Evolutionary conservation across 2,329 filamentous ascomycete genomes (phyloP).

Genomic region (Xylaria sp.): DNA sequence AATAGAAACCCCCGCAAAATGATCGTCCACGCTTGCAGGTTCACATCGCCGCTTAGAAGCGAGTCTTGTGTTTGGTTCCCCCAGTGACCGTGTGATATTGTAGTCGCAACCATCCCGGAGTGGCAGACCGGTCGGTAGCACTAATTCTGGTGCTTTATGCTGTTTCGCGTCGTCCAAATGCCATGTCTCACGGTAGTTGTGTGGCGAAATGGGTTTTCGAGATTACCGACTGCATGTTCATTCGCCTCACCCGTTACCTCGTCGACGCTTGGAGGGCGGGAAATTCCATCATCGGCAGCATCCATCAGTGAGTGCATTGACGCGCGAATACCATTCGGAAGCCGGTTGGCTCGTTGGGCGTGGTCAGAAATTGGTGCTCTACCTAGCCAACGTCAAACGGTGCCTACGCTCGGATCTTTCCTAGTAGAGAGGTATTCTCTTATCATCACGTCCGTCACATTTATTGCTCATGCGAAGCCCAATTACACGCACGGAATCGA

Average conservation of each 20-base stretch:
- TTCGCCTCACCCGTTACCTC: constrained; percentile 1
- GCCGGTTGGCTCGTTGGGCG: not conserved
- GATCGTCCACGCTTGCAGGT: constrained; percentile 34
- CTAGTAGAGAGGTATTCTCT: constrained; percentile 1
- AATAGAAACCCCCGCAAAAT: constrained; percentile 39
- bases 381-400: not conserved
- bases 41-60: constrained; percentile 32
- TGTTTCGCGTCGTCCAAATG: constrained; percentile 36
- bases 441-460: constrained; percentile 23
- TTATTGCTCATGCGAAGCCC: constrained; percentile 18
- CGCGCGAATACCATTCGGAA: constrained; percentile 6
- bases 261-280: constrained; percentile 6
- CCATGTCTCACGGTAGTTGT: constrained; percentile 31
- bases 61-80: constrained; percentile 21
- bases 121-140: constrained; percentile 33
- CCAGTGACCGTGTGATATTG: constrained; percentile 30
- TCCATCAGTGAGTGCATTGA: constrained; percentile 2
- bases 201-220: constrained; percentile 26
- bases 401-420: constrained; percentile 17
- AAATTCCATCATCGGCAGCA: constrained; percentile 1
- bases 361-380: constrained; percentile 19
- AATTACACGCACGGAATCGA: constrained; percentile 24
- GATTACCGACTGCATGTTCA: constrained; percentile 20
- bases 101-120: constrained; percentile 37
- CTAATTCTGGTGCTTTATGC: constrained; percentile 22